Evolutionary conservation across 805 yeast species (phyloP).

Genomic region (Clavispora vitiphila): DNA sequence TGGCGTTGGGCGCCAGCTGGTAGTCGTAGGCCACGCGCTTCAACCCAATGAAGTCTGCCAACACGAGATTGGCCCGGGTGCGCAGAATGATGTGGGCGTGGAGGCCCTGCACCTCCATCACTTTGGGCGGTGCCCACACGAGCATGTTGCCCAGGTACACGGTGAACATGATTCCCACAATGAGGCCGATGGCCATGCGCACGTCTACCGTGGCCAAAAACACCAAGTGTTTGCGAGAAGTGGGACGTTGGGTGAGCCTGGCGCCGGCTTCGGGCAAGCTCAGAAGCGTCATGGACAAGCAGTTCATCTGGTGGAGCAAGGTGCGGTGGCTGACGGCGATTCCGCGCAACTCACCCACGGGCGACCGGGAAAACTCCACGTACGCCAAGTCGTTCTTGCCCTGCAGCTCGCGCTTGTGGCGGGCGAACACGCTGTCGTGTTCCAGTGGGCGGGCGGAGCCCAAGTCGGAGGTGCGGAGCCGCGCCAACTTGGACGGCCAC

Average conservation of each 20-base stretch:
- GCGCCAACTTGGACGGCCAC: conserved; percentile 71
- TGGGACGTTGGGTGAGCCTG: conserved; percentile 40
- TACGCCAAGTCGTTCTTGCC: conserved; percentile 66
- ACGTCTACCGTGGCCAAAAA: conserved; percentile 44
- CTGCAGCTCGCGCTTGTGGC: conserved; percentile 11
- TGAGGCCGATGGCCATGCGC: conserved; percentile 70
- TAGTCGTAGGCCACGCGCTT: conserved; percentile 91
- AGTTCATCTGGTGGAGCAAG: conserved; percentile 80
- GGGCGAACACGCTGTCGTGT: conserved; percentile 17
- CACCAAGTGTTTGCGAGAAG: conserved; percentile 44
- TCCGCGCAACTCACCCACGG: conserved; percentile 88
- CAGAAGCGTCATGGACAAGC: conserved; percentile 62
- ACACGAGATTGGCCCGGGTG: conserved; percentile 63
- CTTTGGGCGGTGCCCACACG: conserved; percentile 70
- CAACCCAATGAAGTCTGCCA: conserved; percentile 83
- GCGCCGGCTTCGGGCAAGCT: conserved; percentile 60
- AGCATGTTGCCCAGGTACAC: conserved; percentile 80
- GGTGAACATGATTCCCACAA: conserved; percentile 73
- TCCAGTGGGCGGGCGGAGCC: conserved; percentile 51
- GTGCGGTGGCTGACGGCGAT: conserved; percentile 90
- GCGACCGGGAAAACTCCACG: conserved; percentile 86
- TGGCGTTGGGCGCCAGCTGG: conserved; percentile 80
- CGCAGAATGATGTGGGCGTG: conserved; percentile 77
- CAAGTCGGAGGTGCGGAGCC: conserved; percentile 84
- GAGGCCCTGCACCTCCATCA: conserved; percentile 77